Evolutionary conservation across 208 protist genomes (phyloP), one percentile per base, ranked within the genome.

Genomic region (Leptomonas seymouri): DNA sequence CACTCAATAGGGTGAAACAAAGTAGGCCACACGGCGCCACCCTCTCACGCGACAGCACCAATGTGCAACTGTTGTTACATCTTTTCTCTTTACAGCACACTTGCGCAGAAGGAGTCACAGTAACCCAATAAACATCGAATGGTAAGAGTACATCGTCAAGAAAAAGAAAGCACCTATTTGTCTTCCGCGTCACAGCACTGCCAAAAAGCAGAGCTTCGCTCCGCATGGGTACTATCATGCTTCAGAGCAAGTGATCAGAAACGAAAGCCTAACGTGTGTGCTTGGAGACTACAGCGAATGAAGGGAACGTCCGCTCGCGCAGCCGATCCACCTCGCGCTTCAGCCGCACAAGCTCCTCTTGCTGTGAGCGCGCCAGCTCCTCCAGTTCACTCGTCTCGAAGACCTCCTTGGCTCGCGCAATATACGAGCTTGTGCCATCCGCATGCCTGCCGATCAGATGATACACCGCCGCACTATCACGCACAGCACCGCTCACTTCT

Each of bases 281-380:
- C 71, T 93, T 95, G 4, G 89, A 93, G 9, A 97, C 93, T 39
- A 96, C 88, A 23, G 93, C 90, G 78, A 97, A 97, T 16, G 89
- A 95, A 8, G 93, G 93, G 67, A 97, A 97, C 36, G 91, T 96
- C 25, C 83, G 76, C 54, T 94, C 90, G 18, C 90, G 85, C 21
- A 97, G 75, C 3, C 87, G 84, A 56, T 97, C 91, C n/a, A 97
- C 76, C 57, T 96, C 90, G 16, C 58, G 68, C 60, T 95, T 97
- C 21, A 97, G 76, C 20, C 77, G 83, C 25, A 91, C 67, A 0
- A 97, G 71, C 58, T 97, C 92, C 71, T 95, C 87, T 71, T 97
- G 89, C 74, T 97, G 93, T 23, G 77, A 81, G 23, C 89, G 80
- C 11, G 90, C 88, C 56, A 95, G 48, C 36, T 97, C 90, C 67